Conservation (phyloP, 2,329 filamentous ascomycete species). For the Cladosporium cucumerinum region DNA sequence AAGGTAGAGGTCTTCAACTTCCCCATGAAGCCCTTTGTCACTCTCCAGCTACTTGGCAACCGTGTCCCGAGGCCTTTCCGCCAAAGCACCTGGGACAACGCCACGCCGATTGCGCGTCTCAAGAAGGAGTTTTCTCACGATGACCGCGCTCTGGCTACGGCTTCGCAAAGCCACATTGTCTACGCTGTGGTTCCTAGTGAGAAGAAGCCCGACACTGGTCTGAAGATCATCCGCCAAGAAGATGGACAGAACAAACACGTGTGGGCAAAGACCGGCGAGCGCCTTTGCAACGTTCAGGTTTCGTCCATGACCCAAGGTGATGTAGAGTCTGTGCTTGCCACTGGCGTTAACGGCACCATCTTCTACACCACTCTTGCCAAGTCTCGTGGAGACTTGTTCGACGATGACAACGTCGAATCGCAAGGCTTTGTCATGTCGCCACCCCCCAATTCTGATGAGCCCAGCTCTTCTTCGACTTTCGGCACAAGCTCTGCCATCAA, state of each 20-base stretch:
- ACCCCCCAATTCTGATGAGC: conserved; percentile 79
- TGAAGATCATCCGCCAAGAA: conserved; percentile 90
- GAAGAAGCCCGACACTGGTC: conserved; percentile 72
- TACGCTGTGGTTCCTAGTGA: conserved; percentile 70
- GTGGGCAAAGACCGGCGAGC: conserved; percentile 86
- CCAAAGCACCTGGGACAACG: conserved; percentile 42
- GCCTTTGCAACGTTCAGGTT: conserved; percentile 89
- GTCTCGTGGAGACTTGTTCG: conserved; percentile 73
- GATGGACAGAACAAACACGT: conserved; percentile 89
- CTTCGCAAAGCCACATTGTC: conserved; percentile 85
- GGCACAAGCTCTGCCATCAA: conserved; percentile 62
- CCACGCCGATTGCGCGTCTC: conserved; percentile 71
- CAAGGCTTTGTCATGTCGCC: conserved; percentile 88
- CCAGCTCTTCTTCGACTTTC: conserved; percentile 69
- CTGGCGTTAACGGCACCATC: conserved; percentile 91
- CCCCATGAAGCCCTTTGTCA: conserved; percentile 93
- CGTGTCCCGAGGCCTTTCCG: conserved; percentile 11
- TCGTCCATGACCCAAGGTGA: conserved; percentile 54
- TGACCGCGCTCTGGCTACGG: conserved; percentile 86
- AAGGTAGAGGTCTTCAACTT: conserved; percentile 83
- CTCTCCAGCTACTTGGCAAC: conserved; percentile 64
- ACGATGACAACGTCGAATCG: conserved; percentile 74
- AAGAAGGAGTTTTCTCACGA: conserved; percentile 99
- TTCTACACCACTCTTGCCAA: conserved; percentile 87
- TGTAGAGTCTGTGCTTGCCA: conserved; percentile 82